Evolutionary conservation across 2,329 filamentous ascomycete genomes (phyloP).

Genomic region (Alternaria ethzedia): DNA sequence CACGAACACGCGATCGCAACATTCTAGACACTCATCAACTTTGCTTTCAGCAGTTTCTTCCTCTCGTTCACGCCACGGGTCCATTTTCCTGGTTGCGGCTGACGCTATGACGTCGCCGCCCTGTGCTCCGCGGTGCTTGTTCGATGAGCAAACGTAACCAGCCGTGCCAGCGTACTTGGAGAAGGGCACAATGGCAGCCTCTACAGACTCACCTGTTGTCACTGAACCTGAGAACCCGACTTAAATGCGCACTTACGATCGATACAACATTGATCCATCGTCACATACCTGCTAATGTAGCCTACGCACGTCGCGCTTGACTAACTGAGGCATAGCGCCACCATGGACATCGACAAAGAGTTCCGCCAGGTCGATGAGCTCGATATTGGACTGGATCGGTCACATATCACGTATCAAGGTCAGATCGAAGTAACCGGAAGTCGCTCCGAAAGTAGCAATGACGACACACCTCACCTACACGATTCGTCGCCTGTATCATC

Average conservation of each 20-base stretch:
- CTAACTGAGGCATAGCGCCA: not conserved
- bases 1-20: not conserved
- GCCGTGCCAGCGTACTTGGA: too few species aligned
- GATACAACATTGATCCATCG: not conserved
- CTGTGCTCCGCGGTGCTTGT: not conserved
- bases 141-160: not conserved
- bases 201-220: too few species aligned
- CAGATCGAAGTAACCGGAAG: conserved; percentile 17
- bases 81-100: not conserved
- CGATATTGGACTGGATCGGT: conserved; percentile 22
- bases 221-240: too few species aligned
- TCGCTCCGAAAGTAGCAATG: conserved; percentile 27
- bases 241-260: too few species aligned
- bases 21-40: not conserved
- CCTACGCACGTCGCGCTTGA: not conserved
- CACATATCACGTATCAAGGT: conserved; percentile 13
- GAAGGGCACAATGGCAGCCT: too few species aligned
- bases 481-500: conserved; percentile 1
- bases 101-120: not conserved
- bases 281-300: not conserved
- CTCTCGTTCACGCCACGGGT: not conserved
- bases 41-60: too few species aligned
- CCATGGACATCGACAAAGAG: conserved; percentile 37
- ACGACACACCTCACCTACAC: conserved; percentile 19
- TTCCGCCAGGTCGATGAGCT: conserved; percentile 10